Evolutionary conservation across 1,284 basidiomycete species (phyloP).

Genomic region (Papiliotrema terrestris): DNA sequence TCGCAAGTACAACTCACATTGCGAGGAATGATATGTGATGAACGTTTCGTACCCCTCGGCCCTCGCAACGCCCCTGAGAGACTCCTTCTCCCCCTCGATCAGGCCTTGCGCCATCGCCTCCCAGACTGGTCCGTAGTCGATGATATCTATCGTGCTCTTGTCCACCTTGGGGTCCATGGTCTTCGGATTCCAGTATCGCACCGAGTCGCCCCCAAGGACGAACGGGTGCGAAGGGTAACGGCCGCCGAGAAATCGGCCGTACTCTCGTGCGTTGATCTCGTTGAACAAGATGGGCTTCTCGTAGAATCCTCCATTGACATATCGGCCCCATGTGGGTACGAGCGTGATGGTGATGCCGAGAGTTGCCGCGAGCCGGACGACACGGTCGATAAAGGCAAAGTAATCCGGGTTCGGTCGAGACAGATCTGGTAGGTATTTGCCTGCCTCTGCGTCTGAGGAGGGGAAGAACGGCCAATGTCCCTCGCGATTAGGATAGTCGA

Average conservation of each 20-base stretch:
- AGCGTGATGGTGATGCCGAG: conserved; percentile 13
- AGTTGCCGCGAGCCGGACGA: conserved; percentile 9
- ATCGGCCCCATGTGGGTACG: conserved; percentile 22
- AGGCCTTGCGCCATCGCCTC: conserved; percentile 12
- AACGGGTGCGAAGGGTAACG: conserved; percentile 21
- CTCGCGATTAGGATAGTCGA: conserved; percentile 14
- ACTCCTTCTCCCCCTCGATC: not conserved
- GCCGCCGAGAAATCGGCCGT: conserved; percentile 15
- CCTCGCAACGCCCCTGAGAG: not conserved
- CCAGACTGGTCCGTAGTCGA: conserved; percentile 3
- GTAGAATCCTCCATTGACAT: conserved; percentile 20
- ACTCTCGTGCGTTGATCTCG: conserved; percentile 8
- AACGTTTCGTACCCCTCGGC: conserved; percentile 9
- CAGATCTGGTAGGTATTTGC: conserved; percentile 5
- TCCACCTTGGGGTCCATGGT: not conserved
- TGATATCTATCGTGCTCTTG: not conserved
- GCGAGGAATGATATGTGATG: conserved; percentile 17
- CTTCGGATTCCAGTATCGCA: conserved; percentile 16
- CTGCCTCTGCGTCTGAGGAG: not conserved
- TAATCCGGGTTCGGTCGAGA: conserved; percentile 11
- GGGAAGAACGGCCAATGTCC: conserved; percentile 20
- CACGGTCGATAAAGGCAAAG: conserved; percentile 14
- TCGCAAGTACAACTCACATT: conserved; percentile 1
- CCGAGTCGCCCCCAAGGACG: conserved; percentile 20
- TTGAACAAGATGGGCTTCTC: conserved; percentile 14